Percentiles rank a stretch among this genome's conserved stretches.
phyloP scores from a whole-genome alignment of 345 rosid genomes.

The Dipteronia dyeriana region DNA sequence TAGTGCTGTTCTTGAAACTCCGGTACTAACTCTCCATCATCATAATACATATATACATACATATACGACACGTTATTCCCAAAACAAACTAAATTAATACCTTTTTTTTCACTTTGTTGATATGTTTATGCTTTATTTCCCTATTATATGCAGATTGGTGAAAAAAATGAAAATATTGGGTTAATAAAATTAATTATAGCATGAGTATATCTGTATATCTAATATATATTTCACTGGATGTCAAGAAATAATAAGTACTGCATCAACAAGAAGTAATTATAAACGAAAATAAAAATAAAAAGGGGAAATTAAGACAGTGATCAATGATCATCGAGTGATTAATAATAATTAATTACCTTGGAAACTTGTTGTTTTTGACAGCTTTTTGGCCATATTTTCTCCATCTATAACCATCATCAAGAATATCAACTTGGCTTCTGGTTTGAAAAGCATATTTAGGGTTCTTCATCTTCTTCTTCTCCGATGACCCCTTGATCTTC shows the following conservation, averaged over 20 bases:
- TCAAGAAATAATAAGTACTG: not conserved
- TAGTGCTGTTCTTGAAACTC: too few species aligned
- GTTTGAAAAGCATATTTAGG: conserved; percentile 79
- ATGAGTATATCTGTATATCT: not conserved
- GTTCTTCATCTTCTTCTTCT: conserved; percentile 54
- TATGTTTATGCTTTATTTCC: too few species aligned
- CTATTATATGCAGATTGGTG: too few species aligned
- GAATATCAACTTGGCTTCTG: conserved; percentile 86
- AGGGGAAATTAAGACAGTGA: not conserved
- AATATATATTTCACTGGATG: not conserved
- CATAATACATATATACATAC: too few species aligned
- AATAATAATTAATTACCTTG: conserved; percentile 44
- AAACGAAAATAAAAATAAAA: too few species aligned
- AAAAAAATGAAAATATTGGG: too few species aligned
- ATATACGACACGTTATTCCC: too few species aligned
- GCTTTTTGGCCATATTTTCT: conserved; percentile 91
- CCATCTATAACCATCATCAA: conserved; percentile 95
- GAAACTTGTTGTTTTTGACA: conserved; percentile 78
- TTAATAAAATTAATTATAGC: too few species aligned
- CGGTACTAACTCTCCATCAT: too few species aligned
- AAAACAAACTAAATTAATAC: too few species aligned
- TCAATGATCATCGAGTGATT: too few species aligned
- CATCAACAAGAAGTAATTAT: not conserved
- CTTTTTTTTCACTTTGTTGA: too few species aligned
- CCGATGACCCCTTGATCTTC: conserved; percentile 26